These are phyloP conservation scores for Hypoxylon sp. DNA, from an alignment of 2,329 filamentous ascomycete species.

Conservation along the genomic window DNA sequence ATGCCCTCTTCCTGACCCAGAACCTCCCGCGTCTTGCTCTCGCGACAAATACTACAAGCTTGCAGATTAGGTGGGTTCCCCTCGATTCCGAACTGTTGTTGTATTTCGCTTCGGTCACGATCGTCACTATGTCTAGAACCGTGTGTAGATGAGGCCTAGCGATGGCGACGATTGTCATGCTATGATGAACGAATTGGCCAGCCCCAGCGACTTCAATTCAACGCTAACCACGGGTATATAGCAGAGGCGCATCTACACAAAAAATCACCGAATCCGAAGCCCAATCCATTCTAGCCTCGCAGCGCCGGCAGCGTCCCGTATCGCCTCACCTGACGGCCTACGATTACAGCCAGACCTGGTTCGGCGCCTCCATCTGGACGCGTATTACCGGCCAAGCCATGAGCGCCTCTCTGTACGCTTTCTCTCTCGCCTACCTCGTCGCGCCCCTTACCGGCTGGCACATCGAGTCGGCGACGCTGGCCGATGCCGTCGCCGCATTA, in stretches of 20 bases:
- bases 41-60: slow-evolving; percentile 57
- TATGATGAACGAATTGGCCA: background rate
- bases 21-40: slow-evolving; percentile 63
- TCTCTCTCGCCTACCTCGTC: slow-evolving; percentile 83
- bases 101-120: background rate
- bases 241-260: slow-evolving; percentile 68
- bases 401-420: slow-evolving; percentile 82
- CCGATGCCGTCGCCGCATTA: slow-evolving; percentile 70
- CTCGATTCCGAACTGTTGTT: background rate
- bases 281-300: slow-evolving; percentile 78
- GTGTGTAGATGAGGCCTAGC: background rate
- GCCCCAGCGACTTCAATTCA: background rate
- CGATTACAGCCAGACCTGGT: slow-evolving; percentile 87
- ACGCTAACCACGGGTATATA: slow-evolving; percentile 44
- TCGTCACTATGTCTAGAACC: background rate
- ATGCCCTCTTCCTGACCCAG: slow-evolving; percentile 63
- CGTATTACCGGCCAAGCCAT: slow-evolving; percentile 85
- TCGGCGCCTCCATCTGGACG: slow-evolving; percentile 77
- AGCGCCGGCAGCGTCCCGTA: slow-evolving; percentile 85
- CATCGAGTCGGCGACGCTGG: slow-evolving; percentile 70
- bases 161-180: background rate
- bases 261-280: slow-evolving; percentile 68
- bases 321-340: slow-evolving; percentile 90
- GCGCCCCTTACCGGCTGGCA: slow-evolving; percentile 79
- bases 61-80: slow-evolving; percentile 61